Conservation (phyloP, 352 stramenopile genomes). For the Phytophthora foliorum region DNA sequence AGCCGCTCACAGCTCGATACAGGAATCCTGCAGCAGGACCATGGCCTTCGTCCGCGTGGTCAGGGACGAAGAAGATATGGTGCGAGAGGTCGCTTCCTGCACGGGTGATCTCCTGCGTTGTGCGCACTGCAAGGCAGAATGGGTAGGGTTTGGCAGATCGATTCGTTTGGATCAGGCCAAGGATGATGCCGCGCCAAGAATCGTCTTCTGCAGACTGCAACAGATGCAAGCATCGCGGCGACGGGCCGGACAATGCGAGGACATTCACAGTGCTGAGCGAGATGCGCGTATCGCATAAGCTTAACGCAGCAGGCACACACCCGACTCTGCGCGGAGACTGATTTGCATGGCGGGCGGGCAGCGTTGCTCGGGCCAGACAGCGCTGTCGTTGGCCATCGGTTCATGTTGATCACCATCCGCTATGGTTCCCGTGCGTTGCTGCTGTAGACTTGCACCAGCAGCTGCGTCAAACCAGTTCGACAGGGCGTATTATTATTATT, state of each 20-base stretch:
- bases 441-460: too few relatives aligned
- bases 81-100: neutral
- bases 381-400: neutral
- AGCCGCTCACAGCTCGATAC: neutral
- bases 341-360: neutral
- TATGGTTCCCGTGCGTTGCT: too few relatives aligned
- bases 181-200: conserved; percentile 2
- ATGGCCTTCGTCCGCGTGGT: too few relatives aligned
- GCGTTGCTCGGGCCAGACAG: too few relatives aligned
- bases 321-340: neutral
- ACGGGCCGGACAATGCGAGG: neutral
- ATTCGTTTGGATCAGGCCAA: neutral
- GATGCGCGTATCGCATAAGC: conserved; percentile 1
- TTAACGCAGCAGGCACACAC: neutral
- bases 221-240: neutral
- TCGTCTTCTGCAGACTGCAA: too few relatives aligned
- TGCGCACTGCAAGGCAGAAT: neutral
- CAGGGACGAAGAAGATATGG: neutral
- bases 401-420: neutral
- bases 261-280: neutral
- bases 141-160: neutral
- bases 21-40: too few relatives aligned
- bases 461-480: too few relatives aligned
- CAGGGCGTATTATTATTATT: too few relatives aligned
- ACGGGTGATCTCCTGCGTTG: neutral